Evolutionary conservation across 495 filamentous ascomycete genomes (phyloP).

Genomic region (Penicillium bovifimosum): DNA sequence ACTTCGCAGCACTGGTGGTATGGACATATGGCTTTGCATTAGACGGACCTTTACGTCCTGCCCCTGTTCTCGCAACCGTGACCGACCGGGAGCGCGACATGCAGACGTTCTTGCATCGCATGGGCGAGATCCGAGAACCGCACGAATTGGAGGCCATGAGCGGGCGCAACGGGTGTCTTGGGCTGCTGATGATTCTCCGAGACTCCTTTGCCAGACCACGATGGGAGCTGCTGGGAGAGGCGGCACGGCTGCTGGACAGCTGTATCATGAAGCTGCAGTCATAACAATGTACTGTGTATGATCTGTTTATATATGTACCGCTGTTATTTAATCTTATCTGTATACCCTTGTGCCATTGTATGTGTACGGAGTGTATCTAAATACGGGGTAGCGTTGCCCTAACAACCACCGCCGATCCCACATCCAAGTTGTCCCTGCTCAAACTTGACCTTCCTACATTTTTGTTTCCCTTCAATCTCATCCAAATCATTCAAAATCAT

Average conservation of each 20-base stretch:
- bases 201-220: slow-evolving; percentile 75
- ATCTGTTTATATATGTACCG: slow-evolving; percentile 9
- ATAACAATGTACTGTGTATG: slow-evolving; percentile 7
- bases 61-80: slow-evolving; percentile 48
- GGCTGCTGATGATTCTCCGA: slow-evolving; percentile 74
- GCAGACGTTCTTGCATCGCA: slow-evolving; percentile 66
- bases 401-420: slow-evolving; percentile 24
- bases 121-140: slow-evolving; percentile 71
- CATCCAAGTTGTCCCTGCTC: slow-evolving; percentile 6
- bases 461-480: slow-evolving; percentile 3
- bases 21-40: slow-evolving; percentile 95
- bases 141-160: slow-evolving; percentile 71
- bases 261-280: slow-evolving; percentile 60
- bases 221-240: slow-evolving; percentile 91
- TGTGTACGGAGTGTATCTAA: slow-evolving; percentile 1
- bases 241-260: slow-evolving; percentile 70
- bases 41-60: slow-evolving; percentile 64
- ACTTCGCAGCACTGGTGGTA: slow-evolving; percentile 84
- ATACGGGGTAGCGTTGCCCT: slow-evolving; percentile 17
- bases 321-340: neutral
- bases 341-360: too few relatives aligned
- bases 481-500: neutral
- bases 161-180: slow-evolving; percentile 76
- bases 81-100: slow-evolving; percentile 71
- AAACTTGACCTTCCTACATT: slow-evolving; percentile 2